These are phyloP conservation scores for Pueraria montana DNA, from an alignment of 306 rosid species.

Conservation along the genomic window DNA sequence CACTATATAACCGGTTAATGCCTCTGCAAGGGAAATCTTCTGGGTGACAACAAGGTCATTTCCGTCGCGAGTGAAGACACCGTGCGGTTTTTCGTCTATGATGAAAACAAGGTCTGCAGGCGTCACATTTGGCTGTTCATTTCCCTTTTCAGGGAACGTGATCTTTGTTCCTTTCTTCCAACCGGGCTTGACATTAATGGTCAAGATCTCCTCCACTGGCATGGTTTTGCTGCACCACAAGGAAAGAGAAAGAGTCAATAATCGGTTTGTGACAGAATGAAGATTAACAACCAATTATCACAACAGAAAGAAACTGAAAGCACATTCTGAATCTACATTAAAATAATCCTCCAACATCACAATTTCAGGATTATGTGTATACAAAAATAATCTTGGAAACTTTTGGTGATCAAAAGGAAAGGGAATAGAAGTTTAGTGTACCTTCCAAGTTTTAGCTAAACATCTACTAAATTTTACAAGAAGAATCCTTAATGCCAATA, in stretches of 20 bases:
- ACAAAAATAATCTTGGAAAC: no score
- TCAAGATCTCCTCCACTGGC: slow-evolving; percentile 67
- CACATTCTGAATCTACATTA: not conserved
- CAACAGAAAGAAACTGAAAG: not conserved
- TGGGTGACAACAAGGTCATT: slow-evolving; percentile 60
- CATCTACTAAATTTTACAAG: no score
- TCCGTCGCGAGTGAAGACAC: slow-evolving; percentile 62
- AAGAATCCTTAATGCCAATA: no score
- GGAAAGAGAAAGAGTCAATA: not conserved
- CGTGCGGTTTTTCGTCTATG: slow-evolving; percentile 64
- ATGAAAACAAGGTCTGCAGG: slow-evolving; percentile 67
- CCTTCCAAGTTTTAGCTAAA: not conserved
- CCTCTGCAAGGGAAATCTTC: slow-evolving; percentile 64
- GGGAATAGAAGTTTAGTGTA: not conserved
- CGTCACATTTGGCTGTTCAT: slow-evolving; percentile 57
- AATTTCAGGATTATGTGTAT: not conserved
- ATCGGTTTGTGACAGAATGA: not conserved
- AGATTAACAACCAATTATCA: not conserved
- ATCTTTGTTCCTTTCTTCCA: slow-evolving; percentile 82
- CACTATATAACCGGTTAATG: slow-evolving; percentile 65
- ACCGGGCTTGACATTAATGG: slow-evolving; percentile 68
- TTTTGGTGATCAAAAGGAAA: not conserved
- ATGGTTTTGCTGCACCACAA: slow-evolving; percentile 55
- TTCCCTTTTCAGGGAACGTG: slow-evolving; percentile 73
- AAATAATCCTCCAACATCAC: not conserved